These are phyloP conservation scores for Wallacemonas sp. DNA, from an alignment of 208 protist genomes.

Conservation along the genomic window DNA sequence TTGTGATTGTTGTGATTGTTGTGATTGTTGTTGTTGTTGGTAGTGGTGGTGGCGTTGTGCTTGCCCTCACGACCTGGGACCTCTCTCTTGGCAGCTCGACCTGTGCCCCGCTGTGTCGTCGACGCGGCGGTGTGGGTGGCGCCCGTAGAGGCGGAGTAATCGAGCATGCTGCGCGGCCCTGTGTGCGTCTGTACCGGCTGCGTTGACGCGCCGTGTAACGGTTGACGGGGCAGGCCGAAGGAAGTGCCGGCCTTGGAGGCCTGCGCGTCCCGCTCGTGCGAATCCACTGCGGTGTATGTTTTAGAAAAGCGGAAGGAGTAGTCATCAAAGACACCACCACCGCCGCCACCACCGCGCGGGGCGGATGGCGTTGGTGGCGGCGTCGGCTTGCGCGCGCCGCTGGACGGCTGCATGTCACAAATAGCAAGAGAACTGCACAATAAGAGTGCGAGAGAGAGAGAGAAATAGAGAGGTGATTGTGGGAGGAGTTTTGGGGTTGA, in stretches of 20 bases:
- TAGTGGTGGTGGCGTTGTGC: no score
- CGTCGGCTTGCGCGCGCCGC: not conserved
- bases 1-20: no score
- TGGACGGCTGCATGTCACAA: not conserved
- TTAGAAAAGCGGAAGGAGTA: constrained; percentile 34
- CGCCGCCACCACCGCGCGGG: not conserved
- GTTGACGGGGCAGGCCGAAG: not conserved
- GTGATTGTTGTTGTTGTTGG: no score
- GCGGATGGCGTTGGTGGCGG: not conserved
- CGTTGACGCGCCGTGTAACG: not conserved
- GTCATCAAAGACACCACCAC: constrained; percentile 28
- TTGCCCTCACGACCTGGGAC: no score
- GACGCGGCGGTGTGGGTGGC: not conserved
- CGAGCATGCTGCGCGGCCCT: constrained; percentile 13
- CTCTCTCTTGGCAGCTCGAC: not conserved
- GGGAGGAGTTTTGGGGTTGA: no score
- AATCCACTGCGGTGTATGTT: constrained; percentile 30
- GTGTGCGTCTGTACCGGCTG: not conserved
- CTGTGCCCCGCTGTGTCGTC: not conserved
- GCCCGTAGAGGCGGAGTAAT: not conserved
- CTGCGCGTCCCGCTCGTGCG: not conserved
- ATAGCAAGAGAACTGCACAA: not conserved
- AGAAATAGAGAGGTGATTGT: no score
- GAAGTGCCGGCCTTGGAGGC: not conserved
- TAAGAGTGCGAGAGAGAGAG: not conserved